These are phyloP conservation scores for Moesziomyces sp. DNA, from an alignment of 1,284 basidiomycete species.

Conservation along the genomic window DNA sequence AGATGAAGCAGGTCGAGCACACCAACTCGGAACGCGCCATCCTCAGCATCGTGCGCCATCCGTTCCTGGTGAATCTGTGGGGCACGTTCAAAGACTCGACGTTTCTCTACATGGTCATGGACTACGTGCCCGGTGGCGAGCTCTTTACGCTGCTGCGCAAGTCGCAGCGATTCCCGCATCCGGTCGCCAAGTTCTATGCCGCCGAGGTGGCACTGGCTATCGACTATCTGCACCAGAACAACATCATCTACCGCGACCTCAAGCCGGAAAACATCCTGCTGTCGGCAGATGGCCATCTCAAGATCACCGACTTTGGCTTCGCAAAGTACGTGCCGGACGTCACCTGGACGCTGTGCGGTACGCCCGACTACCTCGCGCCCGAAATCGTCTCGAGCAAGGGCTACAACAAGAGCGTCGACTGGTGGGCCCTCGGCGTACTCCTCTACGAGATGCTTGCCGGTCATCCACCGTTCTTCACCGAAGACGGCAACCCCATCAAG, in stretches of 20 bases:
- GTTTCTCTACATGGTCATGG: constrained; percentile 99
- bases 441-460: constrained; percentile 73
- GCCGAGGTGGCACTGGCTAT: constrained; percentile 96
- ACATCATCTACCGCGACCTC: constrained; percentile 96
- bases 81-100: constrained; percentile 93
- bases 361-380: constrained; percentile 81
- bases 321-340: constrained; percentile 89
- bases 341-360: constrained; percentile 93
- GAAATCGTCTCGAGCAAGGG: constrained; percentile 81
- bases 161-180: constrained; percentile 90
- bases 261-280: constrained; percentile 98
- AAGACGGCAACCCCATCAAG: constrained; percentile 75
- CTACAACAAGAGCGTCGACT: constrained; percentile 98
- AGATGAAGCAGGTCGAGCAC: constrained; percentile 96
- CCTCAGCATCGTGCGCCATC: constrained; percentile 87
- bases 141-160: constrained; percentile 75
- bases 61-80: constrained; percentile 98
- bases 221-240: constrained; percentile 87
- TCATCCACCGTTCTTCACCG: constrained; percentile 67
- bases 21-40: constrained; percentile 95
- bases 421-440: constrained; percentile 97
- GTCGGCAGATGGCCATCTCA: constrained; percentile 93
- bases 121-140: constrained; percentile 97
- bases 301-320: constrained; percentile 98
- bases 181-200: constrained; percentile 98